These are phyloP conservation scores for Ephemerocybe angulata DNA, from an alignment of 768 basidiomycete species.

Conservation along the genomic window DNA sequence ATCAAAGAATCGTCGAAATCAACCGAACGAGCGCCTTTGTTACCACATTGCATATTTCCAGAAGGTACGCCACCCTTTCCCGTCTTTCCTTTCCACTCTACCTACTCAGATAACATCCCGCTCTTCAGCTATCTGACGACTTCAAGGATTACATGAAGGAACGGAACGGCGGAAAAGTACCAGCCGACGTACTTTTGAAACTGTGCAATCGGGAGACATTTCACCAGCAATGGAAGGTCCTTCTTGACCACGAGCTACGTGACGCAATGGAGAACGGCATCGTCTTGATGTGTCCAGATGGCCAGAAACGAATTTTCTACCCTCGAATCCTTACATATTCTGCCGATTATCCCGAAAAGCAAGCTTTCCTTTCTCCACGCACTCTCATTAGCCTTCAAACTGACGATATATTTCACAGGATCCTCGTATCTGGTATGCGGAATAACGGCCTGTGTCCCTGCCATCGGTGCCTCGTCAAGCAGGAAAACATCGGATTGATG, in stretches of 20 bases:
- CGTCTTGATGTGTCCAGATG: slow-evolving; percentile 1
- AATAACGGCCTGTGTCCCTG: background rate
- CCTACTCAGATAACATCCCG: background rate
- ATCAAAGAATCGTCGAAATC: slow-evolving; percentile 16
- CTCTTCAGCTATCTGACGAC: background rate
- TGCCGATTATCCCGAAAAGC: slow-evolving; percentile 9
- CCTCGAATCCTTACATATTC: slow-evolving; percentile 5
- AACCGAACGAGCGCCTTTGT: slow-evolving; percentile 7
- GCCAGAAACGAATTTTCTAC: background rate
- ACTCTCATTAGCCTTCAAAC: background rate
- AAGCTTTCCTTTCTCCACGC: background rate
- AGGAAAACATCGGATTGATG: background rate
- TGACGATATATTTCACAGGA: background rate
- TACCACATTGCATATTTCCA: slow-evolving; percentile 20
- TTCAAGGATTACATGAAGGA: slow-evolving; percentile 1
- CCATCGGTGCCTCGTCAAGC: background rate
- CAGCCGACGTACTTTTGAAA: background rate
- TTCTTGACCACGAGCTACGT: background rate
- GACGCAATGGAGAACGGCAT: slow-evolving; percentile 2
- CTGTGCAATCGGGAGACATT: background rate
- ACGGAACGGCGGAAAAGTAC: background rate
- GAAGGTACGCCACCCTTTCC: background rate
- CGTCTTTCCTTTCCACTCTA: background rate
- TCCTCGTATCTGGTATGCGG: background rate
- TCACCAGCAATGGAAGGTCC: background rate